Evolutionary conservation across 169 alveolate genomes (phyloP), one percentile per base, ranked within the genome.

Genomic region (Plasmodium knowlesi): DNA sequence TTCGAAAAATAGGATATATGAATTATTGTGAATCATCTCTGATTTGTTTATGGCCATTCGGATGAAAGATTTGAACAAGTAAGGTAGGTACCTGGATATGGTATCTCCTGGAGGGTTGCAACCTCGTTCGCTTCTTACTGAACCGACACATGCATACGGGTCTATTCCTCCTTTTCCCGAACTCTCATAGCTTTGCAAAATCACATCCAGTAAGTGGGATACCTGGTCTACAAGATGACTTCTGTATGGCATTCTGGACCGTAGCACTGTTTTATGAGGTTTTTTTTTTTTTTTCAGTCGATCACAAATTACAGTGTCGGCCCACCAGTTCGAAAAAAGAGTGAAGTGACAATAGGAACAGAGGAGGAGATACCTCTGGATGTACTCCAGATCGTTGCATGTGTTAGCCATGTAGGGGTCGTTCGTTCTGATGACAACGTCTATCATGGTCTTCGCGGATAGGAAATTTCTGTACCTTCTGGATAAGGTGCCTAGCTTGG

Each of bases 281-380:
- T 67, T 89, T 67, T 39, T 88, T 79, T 78, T 89, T 32, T 43
- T 79, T 80, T 78, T 80, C 53, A 89, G 72, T 30, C 54, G 79
- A 9, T 22, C 32, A 67, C 46, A 50, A 67, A 89, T 89, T 57
- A 32, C 28, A 1, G 94, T 89, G 28, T 89, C 90, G 14, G 81
- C 34, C 94, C 94, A 89, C 94, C 94, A 89, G 72, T 89, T 89
- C 1, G 83, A 39, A 22, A 39, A 89, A 32, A 89, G 41, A 1
- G 61, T 80, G 39, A 80, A 89, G 82, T 89, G 94, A 2, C 84
- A 89, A 22, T 80, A 89, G 5, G 91, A 80, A 10, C 91, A 50
- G 9, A 89, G 34, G 6, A 81, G 54, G 34, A 89, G 32, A 1
- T 79, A 89, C 50, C 57, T 32, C 54, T 57, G 61, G 37, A 61